A percentile compares a stretch with the other conserved stretches of the same genome.
Conservation (phyloP, 2,329 filamentous ascomycete genomes). For the Microdochium paspali region DNA sequence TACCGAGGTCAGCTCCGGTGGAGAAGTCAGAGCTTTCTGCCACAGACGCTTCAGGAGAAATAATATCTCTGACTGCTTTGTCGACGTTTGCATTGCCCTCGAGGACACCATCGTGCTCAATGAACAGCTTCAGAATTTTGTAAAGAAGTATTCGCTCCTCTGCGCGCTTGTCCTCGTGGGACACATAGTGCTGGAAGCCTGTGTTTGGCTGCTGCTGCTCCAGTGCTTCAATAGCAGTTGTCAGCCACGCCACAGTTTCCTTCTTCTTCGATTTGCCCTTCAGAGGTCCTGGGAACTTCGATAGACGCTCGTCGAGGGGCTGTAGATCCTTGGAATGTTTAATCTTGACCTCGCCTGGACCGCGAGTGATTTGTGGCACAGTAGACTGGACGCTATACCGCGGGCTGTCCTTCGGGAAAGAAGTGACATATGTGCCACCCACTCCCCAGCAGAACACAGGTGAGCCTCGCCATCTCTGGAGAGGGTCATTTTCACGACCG, state of each 20-base stretch:
- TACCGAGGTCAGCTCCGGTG: constrained; percentile 26
- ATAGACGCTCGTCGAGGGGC: constrained; percentile 60
- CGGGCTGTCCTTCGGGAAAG: constrained; percentile 82
- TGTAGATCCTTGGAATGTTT: constrained; percentile 65
- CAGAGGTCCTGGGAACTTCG: constrained; percentile 82
- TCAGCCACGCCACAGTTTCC: constrained; percentile 75
- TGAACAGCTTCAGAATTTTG: constrained; percentile 72
- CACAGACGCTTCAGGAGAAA: constrained; percentile 49
- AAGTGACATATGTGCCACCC: constrained; percentile 71
- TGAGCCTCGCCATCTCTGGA: constrained; percentile 84
- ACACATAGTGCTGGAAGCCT: constrained; percentile 38
- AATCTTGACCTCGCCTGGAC: constrained; percentile 74
- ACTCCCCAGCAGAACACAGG: constrained; percentile 85
- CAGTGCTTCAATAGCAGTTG: constrained; percentile 62
- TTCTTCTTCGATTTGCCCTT: constrained; percentile 93
- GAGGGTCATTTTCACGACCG: constrained; percentile 61
- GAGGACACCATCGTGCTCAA: constrained; percentile 78
- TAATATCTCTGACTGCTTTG: constrained; percentile 63
- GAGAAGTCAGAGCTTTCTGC: constrained; percentile 13
- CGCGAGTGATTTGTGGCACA: constrained; percentile 70
- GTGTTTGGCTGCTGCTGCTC: constrained; percentile 48
- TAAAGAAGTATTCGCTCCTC: constrained; percentile 78
- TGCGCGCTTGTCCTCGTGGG: constrained; percentile 57
- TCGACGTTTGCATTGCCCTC: constrained; percentile 66
- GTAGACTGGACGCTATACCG: constrained; percentile 70